Evolutionary conservation across 306 rosid species (phyloP).

Genomic region (Pachyrhizus erosus): DNA sequence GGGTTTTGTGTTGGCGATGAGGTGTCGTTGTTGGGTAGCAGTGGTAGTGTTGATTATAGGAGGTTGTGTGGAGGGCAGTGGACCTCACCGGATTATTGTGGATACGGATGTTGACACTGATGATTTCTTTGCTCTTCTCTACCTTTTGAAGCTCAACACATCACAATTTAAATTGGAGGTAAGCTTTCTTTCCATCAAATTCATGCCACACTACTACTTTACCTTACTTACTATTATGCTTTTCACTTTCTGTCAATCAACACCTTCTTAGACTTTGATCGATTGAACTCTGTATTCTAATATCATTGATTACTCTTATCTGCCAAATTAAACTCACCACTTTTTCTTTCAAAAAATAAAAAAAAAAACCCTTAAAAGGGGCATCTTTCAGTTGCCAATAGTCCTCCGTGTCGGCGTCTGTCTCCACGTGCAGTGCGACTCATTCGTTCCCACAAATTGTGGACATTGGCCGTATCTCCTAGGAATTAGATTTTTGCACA

Average conservation of each 20-base stretch:
- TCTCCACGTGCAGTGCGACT: not conserved
- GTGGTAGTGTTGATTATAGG: conserved; percentile 31
- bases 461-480: too few relatives aligned
- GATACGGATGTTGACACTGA: conserved; percentile 91
- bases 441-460: not conserved
- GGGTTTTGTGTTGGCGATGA: too few relatives aligned
- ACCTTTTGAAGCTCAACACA: conserved; percentile 78
- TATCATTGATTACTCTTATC: too few relatives aligned
- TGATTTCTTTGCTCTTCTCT: conserved; percentile 82
- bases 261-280: too few relatives aligned
- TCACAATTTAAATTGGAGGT: conserved; percentile 82
- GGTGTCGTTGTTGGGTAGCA: not conserved
- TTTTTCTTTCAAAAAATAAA: too few relatives aligned
- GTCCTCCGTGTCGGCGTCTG: not conserved
- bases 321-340: too few relatives aligned
- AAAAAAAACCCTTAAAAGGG: too few relatives aligned
- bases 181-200: not conserved
- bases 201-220: too few relatives aligned
- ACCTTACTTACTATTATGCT: too few relatives aligned
- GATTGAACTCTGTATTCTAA: too few relatives aligned
- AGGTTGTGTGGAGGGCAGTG: conserved; percentile 36
- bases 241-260: too few relatives aligned
- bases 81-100: conserved; percentile 71
- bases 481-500: too few relatives aligned
- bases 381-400: not conserved